phyloP scores from a whole-genome alignment of 129 eudicot genomes.

The Flaveria trinervia region DNA sequence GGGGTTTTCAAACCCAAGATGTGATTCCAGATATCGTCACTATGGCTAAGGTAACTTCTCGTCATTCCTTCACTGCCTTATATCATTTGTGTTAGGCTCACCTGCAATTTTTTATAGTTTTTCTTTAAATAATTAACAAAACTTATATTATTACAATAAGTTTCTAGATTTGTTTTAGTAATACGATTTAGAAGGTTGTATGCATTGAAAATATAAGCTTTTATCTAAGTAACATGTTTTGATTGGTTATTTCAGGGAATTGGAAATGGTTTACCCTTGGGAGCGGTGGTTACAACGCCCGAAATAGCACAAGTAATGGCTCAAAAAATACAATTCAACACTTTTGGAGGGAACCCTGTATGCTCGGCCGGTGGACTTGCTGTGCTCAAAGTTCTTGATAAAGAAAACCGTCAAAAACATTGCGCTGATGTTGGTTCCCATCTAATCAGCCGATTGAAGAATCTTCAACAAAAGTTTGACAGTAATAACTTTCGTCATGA shows the following conservation, averaged over 20 bases:
- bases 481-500: constrained; percentile 43
- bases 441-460: constrained; percentile 65
- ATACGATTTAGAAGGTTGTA: no score
- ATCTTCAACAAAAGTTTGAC: constrained; percentile 75
- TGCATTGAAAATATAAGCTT: not conserved
- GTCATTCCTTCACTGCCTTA: constrained; percentile 6
- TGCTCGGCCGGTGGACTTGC: constrained; percentile 99
- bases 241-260: constrained; percentile 63
- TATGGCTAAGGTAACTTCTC: constrained; percentile 83
- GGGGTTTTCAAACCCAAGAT: constrained; percentile 97
- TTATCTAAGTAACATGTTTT: not conserved
- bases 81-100: not conserved
- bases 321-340: constrained; percentile 93
- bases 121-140: no score
- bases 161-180: no score
- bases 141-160: no score
- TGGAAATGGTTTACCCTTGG: constrained; percentile 95
- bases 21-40: constrained; percentile 95
- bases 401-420: constrained; percentile 84
- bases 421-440: constrained; percentile 91
- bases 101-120: no score
- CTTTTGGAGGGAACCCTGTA: constrained; percentile 98
- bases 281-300: constrained; percentile 99
- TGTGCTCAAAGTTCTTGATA: constrained; percentile 83
- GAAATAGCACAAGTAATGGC: constrained; percentile 89